Evolutionary conservation across 108 stramenopile genomes (phyloP).

Genomic region (Nitzschia palea): DNA sequence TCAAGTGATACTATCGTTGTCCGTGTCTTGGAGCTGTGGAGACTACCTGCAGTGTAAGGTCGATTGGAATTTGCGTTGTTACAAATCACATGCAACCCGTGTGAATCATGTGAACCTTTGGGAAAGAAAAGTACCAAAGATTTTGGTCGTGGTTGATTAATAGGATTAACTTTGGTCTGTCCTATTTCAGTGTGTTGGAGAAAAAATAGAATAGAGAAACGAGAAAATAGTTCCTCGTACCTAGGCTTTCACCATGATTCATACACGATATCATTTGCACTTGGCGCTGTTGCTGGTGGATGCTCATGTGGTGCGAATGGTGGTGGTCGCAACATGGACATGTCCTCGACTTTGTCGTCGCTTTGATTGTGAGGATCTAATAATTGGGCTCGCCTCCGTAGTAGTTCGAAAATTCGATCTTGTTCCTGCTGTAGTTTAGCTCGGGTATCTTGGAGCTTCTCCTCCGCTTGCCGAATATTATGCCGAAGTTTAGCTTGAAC

Average conservation of each 20-base stretch:
- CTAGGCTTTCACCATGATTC: too few species aligned
- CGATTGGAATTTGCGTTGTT: too few species aligned
- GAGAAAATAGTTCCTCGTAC: neutral
- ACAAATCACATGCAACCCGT: too few species aligned
- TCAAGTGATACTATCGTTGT: neutral
- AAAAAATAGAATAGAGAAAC: neutral
- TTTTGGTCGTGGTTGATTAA: too few species aligned
- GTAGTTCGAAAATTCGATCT: slow-evolving; percentile 3
- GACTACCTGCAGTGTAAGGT: too few species aligned
- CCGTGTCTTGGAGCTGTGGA: too few species aligned
- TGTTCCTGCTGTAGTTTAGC: neutral
- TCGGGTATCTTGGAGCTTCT: neutral
- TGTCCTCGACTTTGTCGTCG: neutral
- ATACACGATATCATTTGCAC: neutral
- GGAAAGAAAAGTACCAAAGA: too few species aligned
- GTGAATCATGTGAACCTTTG: too few species aligned
- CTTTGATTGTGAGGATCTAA: too few species aligned
- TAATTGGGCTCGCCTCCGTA: neutral
- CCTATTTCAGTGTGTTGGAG: too few species aligned
- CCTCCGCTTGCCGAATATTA: neutral
- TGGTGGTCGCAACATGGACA: neutral
- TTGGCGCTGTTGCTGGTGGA: slow-evolving; percentile 1
- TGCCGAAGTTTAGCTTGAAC: slow-evolving; percentile 6
- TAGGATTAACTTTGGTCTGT: too few species aligned
- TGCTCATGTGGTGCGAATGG: neutral